Evolutionary conservation across 1,284 basidiomycete species (phyloP).

Genomic region (Cystobasidiaceae sp.): DNA sequence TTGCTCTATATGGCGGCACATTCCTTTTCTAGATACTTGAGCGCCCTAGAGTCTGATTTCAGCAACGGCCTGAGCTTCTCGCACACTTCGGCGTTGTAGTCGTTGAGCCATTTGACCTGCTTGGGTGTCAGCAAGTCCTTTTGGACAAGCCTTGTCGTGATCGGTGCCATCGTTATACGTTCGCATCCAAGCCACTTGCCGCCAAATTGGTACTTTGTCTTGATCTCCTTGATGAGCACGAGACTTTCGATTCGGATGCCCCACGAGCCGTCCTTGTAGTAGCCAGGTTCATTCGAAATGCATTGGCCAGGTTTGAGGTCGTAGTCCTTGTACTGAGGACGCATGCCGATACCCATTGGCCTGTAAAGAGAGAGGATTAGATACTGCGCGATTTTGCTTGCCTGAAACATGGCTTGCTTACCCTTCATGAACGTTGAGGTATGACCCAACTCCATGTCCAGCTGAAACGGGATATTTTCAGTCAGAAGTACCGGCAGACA

Average conservation of each 20-base stretch:
- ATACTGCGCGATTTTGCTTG: background rate
- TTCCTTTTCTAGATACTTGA: conserved; percentile 72
- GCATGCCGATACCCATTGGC: conserved; percentile 78
- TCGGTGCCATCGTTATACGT: conserved; percentile 79
- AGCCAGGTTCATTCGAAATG: conserved; percentile 87
- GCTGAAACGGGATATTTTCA: conserved; percentile 52
- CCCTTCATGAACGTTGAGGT: conserved; percentile 88
- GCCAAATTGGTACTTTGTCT: conserved; percentile 79
- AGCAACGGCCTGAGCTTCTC: conserved; percentile 73
- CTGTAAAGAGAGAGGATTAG: background rate
- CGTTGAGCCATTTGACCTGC: conserved; percentile 78
- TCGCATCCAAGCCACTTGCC: conserved; percentile 77
- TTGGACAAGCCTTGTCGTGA: conserved; percentile 79
- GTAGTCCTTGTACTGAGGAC: conserved; percentile 59
- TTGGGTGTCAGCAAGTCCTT: conserved; percentile 57
- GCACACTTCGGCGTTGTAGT: conserved; percentile 72
- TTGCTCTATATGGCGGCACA: conserved; percentile 25
- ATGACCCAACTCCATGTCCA: conserved; percentile 79
- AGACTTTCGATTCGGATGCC: conserved; percentile 92
- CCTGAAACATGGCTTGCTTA: background rate
- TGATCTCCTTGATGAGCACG: conserved; percentile 61
- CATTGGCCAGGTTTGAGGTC: conserved; percentile 78
- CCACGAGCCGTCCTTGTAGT: conserved; percentile 84
- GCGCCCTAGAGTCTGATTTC: conserved; percentile 67
- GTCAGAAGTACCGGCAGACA: background rate